A percentile compares a stretch with the other conserved stretches of the same genome.
phyloP scores from a whole-genome alignment of 148 eudicot species.

The Arctostaphylos glauca region DNA sequence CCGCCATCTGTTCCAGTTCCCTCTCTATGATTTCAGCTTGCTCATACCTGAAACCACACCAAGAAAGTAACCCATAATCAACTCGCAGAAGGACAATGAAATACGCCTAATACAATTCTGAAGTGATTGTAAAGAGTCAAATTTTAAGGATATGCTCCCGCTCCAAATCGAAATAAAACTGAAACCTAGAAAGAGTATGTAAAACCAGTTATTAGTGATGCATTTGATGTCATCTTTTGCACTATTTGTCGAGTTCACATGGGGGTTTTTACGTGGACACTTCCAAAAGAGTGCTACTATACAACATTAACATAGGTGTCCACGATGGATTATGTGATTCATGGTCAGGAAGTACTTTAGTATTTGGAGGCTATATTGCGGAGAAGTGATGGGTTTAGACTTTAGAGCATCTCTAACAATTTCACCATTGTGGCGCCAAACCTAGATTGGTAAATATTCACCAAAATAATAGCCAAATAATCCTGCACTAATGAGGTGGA shows the following conservation, averaged over 20 bases:
- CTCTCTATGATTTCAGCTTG: conserved; percentile 82
- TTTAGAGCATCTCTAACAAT: neutral
- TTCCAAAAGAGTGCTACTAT: neutral
- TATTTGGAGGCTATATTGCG: neutral
- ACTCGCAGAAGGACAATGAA: neutral
- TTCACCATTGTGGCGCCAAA: neutral
- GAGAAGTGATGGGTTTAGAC: neutral
- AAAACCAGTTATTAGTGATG: neutral
- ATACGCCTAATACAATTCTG: neutral
- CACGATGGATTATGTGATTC: neutral
- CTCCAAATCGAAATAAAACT: neutral
- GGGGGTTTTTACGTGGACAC: neutral
- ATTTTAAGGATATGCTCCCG: neutral
- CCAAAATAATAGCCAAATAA: neutral
- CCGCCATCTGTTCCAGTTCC: conserved; percentile 84
- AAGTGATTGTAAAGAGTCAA: neutral
- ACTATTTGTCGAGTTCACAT: neutral
- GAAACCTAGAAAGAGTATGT: neutral
- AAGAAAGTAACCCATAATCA: conserved; percentile 11
- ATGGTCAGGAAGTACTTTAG: neutral
- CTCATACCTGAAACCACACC: conserved; percentile 63
- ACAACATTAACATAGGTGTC: neutral
- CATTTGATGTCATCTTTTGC: too few species aligned
- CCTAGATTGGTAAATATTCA: neutral
- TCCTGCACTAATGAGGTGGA: neutral